phyloP scores from a whole-genome alignment of 2,329 filamentous ascomycete species.

The Claviceps sp. region DNA sequence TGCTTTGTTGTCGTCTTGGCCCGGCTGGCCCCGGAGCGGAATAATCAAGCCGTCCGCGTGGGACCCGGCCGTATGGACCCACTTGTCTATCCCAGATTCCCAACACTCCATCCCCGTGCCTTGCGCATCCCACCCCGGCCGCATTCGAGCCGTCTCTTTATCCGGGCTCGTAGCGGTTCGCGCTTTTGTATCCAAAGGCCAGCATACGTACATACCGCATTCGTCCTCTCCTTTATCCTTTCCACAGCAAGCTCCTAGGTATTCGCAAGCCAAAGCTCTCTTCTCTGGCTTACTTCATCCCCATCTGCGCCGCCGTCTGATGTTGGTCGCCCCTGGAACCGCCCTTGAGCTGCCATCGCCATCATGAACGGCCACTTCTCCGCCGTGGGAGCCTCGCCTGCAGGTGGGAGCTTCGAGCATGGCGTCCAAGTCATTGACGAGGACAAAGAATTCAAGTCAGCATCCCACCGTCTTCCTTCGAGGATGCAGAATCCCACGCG shows the following conservation, averaged over 20 bases:
- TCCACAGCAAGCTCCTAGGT: neutral
- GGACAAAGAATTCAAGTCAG: conserved; percentile 93
- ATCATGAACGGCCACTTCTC: conserved; percentile 73
- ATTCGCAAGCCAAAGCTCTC: neutral
- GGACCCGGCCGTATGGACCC: neutral
- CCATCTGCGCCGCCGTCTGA: neutral
- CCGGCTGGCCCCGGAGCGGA: conserved; percentile 1
- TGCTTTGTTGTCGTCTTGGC: no score
- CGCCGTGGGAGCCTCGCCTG: conserved; percentile 51
- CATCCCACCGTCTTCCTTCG: conserved; percentile 3
- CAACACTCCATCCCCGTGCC: neutral
- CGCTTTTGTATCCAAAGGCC: neutral
- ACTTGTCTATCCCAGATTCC: neutral
- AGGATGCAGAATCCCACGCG: neutral
- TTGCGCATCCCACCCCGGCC: neutral
- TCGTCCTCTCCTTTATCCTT: no score
- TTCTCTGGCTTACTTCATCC: neutral
- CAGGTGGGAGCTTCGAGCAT: conserved; percentile 64
- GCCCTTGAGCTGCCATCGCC: conserved; percentile 7
- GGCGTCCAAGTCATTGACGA: conserved; percentile 89
- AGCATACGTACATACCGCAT: no score
- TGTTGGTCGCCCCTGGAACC: conserved; percentile 1
- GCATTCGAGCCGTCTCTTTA: neutral
- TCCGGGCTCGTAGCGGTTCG: neutral
- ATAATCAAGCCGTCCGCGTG: conserved; percentile 3